Base-by-base conservation (phyloP, 2,329 filamentous ascomycete genomes). In the Berkeleyomyces rouxiae region DNA sequence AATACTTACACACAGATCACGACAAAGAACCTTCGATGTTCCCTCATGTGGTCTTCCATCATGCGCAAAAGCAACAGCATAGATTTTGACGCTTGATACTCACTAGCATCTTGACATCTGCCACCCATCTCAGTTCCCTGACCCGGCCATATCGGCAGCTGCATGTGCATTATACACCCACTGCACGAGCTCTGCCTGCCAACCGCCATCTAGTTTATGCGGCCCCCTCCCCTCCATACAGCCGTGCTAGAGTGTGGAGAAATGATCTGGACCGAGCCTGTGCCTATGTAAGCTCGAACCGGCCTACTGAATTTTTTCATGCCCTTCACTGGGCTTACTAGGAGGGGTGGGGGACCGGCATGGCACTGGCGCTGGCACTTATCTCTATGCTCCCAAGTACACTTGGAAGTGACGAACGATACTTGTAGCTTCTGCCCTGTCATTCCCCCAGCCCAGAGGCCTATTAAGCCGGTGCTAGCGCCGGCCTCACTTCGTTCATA, bases 401-500 rank as follows among this genome's bases (percentile, higher is more conserved):
- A 6, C 33, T 53, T 37, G 10, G 23, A 10, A 7, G 31, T 13
- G 23, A 23, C 23, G 23, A 23, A 1, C 23, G 2, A 1, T 23
- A 23, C 23, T 23, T 23, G 23, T 23, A 23, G 23, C 23, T 23
- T 23, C 23, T 23, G 23, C 23, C 23, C 49, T 36, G 23, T 13
- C 7, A 23, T 43, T 43, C 33, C 36, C 49, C 49, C 49, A 31
- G 36, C 23, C 23, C 23, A 23, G 9, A 37, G 49, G 23, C 36
- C 49, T 31, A 53, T 53, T 53, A 33, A 37, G 23, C 49, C 49
- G 49, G 49, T 53, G 49, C 49, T 53, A 53, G 49, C 49, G 49
- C 13, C 49, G 49, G 49, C 49, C 49, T 53, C 49, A 53, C 49
- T 53, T 53, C 49, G 49, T 53, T 53, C 23, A 53, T 53, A 53